A percentile compares a stretch with the other conserved stretches of the same genome.
phyloP scores from a whole-genome alignment of 306 rosid species.

The Echinosophora koreensis region DNA sequence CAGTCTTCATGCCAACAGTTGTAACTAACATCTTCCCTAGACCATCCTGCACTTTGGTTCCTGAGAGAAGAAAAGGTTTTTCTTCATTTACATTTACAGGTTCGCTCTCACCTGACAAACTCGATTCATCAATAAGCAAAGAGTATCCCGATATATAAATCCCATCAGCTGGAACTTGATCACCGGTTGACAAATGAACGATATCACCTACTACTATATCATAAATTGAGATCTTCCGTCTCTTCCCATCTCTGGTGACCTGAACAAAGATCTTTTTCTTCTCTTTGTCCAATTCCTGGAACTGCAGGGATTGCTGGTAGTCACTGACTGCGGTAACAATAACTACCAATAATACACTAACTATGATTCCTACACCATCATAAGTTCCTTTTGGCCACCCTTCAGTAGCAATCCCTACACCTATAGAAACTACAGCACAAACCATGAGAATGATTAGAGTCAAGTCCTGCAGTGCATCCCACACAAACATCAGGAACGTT shows the following conservation, averaged over 20 bases:
- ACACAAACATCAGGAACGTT: constrained; percentile 73
- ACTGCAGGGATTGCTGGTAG: constrained; percentile 89
- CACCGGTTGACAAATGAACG: constrained; percentile 89
- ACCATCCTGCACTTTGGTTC: constrained; percentile 98
- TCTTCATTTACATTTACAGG: constrained; percentile 64
- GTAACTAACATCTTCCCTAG: constrained; percentile 90
- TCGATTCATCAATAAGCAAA: constrained; percentile 85
- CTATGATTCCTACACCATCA: constrained; percentile 91
- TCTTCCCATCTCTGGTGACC: constrained; percentile 79
- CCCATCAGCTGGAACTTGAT: constrained; percentile 98
- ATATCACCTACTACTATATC: constrained; percentile 92
- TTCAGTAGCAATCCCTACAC: constrained; percentile 87
- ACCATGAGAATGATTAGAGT: constrained; percentile 86
- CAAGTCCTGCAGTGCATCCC: constrained; percentile 95
- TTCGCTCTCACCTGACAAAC: constrained; percentile 98
- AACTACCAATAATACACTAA: constrained; percentile 83
- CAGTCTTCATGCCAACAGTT: constrained; percentile 97
- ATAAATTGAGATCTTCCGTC: constrained; percentile 75
- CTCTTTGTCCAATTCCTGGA: constrained; percentile 81
- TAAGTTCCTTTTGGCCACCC: constrained; percentile 92
- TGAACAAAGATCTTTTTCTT: constrained; percentile 88
- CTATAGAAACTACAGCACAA: constrained; percentile 85
- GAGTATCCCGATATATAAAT: constrained; percentile 74
- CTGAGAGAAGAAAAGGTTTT: constrained; percentile 91
- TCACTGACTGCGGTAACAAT: constrained; percentile 91